phyloP scores from a whole-genome alignment of 2,329 filamentous ascomycete genomes.

The Hypocrella siamensis region DNA sequence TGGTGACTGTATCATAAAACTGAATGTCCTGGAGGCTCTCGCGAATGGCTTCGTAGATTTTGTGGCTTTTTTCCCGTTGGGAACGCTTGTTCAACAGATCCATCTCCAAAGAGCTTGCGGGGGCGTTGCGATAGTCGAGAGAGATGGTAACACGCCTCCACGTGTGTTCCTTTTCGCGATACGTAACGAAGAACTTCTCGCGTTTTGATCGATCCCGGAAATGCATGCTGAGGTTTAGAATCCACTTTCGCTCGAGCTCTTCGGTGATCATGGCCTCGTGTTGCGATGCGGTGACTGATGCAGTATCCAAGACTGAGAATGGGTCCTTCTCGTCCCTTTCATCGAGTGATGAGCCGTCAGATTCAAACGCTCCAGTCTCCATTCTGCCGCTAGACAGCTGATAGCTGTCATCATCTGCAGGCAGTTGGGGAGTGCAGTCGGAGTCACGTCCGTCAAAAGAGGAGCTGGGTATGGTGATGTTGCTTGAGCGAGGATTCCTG shows the following conservation, averaged over 20 bases:
- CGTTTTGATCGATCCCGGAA: slow-evolving; percentile 84
- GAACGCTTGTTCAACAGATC: slow-evolving; percentile 65
- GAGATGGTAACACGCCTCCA: slow-evolving; percentile 90
- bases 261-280: slow-evolving; percentile 54
- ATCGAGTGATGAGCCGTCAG: slow-evolving; percentile 1
- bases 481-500: slow-evolving; percentile 27
- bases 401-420: background rate
- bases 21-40: slow-evolving; percentile 87
- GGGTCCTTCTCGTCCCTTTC: slow-evolving; percentile 13
- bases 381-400: background rate
- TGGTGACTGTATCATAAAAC: slow-evolving; percentile 92
- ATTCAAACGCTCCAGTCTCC: background rate
- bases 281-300: slow-evolving; percentile 33
- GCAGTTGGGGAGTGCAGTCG: background rate
- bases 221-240: slow-evolving; percentile 95
- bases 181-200: slow-evolving; percentile 97
- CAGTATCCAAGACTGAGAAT: slow-evolving; percentile 22
- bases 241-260: slow-evolving; percentile 82
- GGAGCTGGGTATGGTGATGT: slow-evolving; percentile 25
- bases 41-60: slow-evolving; percentile 88
- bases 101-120: slow-evolving; percentile 67
- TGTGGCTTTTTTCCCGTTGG: slow-evolving; percentile 81
- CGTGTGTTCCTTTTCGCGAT: slow-evolving; percentile 59
- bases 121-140: slow-evolving; percentile 74
- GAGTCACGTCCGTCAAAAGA: background rate